A percentile compares a stretch with the other conserved stretches of the same genome.
These are phyloP conservation scores for Macrocystidia cucumis DNA, from an alignment of 1,284 basidiomycete species.

Conservation along the genomic window DNA sequence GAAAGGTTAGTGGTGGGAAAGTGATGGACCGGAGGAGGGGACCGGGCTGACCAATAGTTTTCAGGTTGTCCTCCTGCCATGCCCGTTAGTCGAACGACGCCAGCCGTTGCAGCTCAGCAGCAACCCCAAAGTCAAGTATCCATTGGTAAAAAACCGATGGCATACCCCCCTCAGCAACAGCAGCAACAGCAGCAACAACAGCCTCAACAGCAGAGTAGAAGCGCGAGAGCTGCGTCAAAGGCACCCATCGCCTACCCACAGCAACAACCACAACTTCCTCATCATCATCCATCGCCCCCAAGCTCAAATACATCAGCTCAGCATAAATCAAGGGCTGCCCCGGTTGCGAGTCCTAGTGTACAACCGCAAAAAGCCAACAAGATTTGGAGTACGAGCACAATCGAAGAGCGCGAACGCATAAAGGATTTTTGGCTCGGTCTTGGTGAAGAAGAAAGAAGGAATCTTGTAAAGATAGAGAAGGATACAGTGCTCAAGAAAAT, in stretches of 20 bases:
- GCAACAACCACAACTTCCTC: conserved; percentile 24
- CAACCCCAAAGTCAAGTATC: conserved; percentile 34
- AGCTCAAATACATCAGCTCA: conserved; percentile 50
- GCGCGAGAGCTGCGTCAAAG: conserved; percentile 62
- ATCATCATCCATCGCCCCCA: conserved; percentile 64
- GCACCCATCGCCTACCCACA: conserved; percentile 53
- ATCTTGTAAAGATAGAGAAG: conserved; percentile 94
- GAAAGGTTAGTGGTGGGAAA: too few species aligned
- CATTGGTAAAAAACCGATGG: conserved; percentile 42
- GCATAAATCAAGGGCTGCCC: conserved; percentile 17
- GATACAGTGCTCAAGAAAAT: conserved; percentile 96
- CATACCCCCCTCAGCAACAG: conserved; percentile 27
- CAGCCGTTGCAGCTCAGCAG: conserved; percentile 20
- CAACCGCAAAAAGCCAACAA: conserved; percentile 46
- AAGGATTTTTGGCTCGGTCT: conserved; percentile 96
- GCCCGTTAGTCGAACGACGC: conserved; percentile 23
- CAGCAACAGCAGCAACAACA: conserved; percentile 22
- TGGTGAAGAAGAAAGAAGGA: conserved; percentile 81
- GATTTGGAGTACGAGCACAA: conserved; percentile 87
- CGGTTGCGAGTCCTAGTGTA: conserved; percentile 17
- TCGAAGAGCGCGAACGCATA: conserved; percentile 92
- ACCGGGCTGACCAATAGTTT: conserved; percentile 19
- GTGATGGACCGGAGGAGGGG: too few species aligned
- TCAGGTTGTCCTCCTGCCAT: conserved; percentile 20
- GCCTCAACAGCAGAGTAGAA: conserved; percentile 28